These are phyloP conservation scores for Pyricularia grisea DNA, from an alignment of 2,329 filamentous ascomycete genomes.

Conservation along the genomic window DNA sequence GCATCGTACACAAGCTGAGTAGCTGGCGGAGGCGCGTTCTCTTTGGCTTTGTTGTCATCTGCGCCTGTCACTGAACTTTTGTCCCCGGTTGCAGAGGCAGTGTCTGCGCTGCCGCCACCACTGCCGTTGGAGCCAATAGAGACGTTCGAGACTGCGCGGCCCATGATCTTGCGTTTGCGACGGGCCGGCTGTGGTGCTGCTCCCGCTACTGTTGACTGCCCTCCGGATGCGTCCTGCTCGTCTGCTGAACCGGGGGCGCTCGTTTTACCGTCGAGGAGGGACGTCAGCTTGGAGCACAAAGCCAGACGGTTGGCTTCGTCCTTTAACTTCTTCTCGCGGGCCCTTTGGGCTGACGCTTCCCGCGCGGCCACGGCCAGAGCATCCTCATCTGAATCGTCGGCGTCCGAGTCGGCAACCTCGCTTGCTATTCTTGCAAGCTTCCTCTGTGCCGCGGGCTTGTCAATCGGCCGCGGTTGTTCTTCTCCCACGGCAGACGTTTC, in stretches of 20 bases:
- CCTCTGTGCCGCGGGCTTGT: constrained; percentile 9
- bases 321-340: constrained; percentile 9
- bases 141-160: constrained; percentile 48
- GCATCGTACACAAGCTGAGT: constrained; percentile 48
- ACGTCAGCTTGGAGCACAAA: constrained; percentile 7
- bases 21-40: constrained; percentile 23
- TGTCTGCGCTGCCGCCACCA: constrained; percentile 15
- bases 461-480: constrained; percentile 6
- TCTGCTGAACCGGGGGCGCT: constrained; percentile 2
- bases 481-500: constrained; percentile 7
- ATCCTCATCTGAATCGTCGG: constrained; percentile 16
- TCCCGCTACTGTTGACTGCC: constrained; percentile 10
- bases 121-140: constrained; percentile 41
- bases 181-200: constrained; percentile 15
- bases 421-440: constrained; percentile 23
- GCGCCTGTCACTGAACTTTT: constrained; percentile 14
- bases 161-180: constrained; percentile 41
- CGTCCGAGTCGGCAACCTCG: constrained; percentile 35
- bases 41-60: constrained; percentile 8
- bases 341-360: constrained; percentile 6
- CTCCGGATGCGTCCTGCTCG: constrained; percentile 1
- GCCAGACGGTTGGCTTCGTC: constrained; percentile 11
- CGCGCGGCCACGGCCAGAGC: constrained; percentile 10
- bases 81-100: not conserved
- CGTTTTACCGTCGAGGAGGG: constrained; percentile 8